phyloP scores from a whole-genome alignment of 768 basidiomycete genomes.

The Goffeauzyma gilvescens region DNA sequence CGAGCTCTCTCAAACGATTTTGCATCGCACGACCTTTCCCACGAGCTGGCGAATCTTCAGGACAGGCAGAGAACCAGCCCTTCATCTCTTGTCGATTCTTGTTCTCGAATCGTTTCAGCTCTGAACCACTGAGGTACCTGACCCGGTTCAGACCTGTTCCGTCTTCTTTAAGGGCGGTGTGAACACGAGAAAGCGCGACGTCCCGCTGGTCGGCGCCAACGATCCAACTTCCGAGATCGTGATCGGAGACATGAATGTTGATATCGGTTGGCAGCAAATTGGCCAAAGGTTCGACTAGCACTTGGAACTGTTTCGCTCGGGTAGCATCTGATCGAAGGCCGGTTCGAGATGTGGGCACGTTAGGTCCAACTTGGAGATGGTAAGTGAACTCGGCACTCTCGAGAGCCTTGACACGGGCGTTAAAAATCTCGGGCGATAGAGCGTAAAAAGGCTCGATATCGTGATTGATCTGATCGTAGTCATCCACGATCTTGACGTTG shows the following conservation, averaged over 20 bases:
- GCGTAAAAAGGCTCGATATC: slow-evolving; percentile 75
- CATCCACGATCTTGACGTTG: slow-evolving; percentile 63
- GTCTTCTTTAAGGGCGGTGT: slow-evolving; percentile 2
- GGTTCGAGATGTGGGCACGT: slow-evolving; percentile 9
- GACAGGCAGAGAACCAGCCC: slow-evolving; percentile 23
- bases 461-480: slow-evolving; percentile 35
- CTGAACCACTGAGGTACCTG: slow-evolving; percentile 14
- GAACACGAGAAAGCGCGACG: slow-evolving; percentile 7
- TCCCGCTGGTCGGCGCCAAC: slow-evolving; percentile 22
- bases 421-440: slow-evolving; percentile 39
- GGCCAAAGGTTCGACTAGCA: slow-evolving; percentile 20
- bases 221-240: slow-evolving; percentile 27
- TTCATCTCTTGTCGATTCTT: slow-evolving; percentile 12
- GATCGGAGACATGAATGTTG: slow-evolving; percentile 24
- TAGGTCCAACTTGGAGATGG: slow-evolving; percentile 19
- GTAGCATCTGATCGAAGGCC: slow-evolving; percentile 15
- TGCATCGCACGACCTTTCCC: slow-evolving; percentile 8
- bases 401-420: slow-evolving; percentile 14
- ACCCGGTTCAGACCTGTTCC: slow-evolving; percentile 11
- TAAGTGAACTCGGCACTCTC: slow-evolving; percentile 16
- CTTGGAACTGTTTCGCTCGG: slow-evolving; percentile 20
- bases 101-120: slow-evolving; percentile 22
- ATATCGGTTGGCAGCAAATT: slow-evolving; percentile 17
- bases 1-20: slow-evolving; percentile 9
- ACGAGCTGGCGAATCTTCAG: slow-evolving; percentile 13